phyloP scores from a whole-genome alignment of 2,329 filamentous ascomycete species.

The Orbilia blumenaviensis region DNA sequence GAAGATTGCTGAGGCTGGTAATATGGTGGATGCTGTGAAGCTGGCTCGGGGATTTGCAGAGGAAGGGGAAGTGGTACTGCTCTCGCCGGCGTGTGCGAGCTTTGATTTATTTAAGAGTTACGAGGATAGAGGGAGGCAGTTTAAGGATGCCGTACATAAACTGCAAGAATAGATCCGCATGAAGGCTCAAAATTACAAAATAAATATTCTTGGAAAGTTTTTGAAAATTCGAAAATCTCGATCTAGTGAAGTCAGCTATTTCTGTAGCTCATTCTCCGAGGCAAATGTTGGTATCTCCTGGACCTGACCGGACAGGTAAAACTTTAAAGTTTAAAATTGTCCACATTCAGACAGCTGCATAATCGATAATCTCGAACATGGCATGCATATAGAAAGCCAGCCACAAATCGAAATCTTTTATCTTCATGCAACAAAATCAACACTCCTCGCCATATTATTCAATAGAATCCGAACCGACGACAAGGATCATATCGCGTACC shows the following conservation, averaged over 20 bases:
- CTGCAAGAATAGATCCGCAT: background rate
- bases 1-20: background rate
- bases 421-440: background rate
- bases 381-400: no score
- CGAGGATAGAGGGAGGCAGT: constrained; percentile 15
- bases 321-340: no score
- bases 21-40: background rate
- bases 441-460: background rate
- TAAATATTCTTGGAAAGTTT: no score
- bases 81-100: constrained; percentile 13
- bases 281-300: no score
- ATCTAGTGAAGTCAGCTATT: no score
- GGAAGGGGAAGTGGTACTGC: background rate
- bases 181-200: background rate
- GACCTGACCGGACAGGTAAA: no score
- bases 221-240: no score
- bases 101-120: constrained; percentile 19
- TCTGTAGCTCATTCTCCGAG: no score
- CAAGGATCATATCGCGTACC: background rate
- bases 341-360: no score
- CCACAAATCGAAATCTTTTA: no score
- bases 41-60: background rate
- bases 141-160: background rate
- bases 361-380: no score
- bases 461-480: background rate